Percentiles rank a stretch among this genome's conserved stretches.
These are phyloP conservation scores for Cladosporium austrohemisphaericum DNA, from an alignment of 2,329 filamentous ascomycete genomes.

Conservation along the genomic window DNA sequence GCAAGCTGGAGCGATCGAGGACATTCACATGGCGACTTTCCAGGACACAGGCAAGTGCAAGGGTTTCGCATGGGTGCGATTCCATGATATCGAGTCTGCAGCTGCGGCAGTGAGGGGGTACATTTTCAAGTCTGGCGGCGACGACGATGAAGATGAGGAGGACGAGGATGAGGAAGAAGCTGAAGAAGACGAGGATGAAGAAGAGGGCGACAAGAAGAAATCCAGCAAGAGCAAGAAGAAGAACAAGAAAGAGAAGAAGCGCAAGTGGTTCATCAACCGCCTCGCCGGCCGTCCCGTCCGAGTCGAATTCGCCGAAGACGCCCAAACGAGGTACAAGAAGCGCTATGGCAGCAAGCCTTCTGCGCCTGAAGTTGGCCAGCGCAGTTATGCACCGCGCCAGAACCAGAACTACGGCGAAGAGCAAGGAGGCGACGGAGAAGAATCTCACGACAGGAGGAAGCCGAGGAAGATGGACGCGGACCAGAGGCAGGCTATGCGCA, in stretches of 20 bases:
- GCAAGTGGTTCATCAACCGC: slow-evolving; percentile 78
- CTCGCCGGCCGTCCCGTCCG: slow-evolving; percentile 76
- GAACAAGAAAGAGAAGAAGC: slow-evolving; percentile 46
- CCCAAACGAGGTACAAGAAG: slow-evolving; percentile 86
- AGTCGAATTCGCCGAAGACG: slow-evolving; percentile 91
- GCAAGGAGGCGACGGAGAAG: slow-evolving; percentile 26
- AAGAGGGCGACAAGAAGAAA: slow-evolving; percentile 46
- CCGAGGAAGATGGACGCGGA: slow-evolving; percentile 32
- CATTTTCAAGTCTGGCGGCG: slow-evolving; percentile 56
- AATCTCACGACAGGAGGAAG: slow-evolving; percentile 25
- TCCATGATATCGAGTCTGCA: slow-evolving; percentile 72
- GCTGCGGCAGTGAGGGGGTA: slow-evolving; percentile 77
- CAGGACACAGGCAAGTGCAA: slow-evolving; percentile 98
- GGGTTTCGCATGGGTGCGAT: slow-evolving; percentile 93
- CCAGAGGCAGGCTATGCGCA: slow-evolving; percentile 29
- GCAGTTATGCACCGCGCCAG: slow-evolving; percentile 20
- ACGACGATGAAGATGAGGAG: slow-evolving; percentile 49
- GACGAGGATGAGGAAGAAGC: slow-evolving; percentile 48
- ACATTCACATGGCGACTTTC: slow-evolving; percentile 88
- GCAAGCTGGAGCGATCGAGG: slow-evolving; percentile 77
- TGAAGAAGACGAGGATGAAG: slow-evolving; percentile 26
- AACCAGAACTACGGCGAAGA: slow-evolving; percentile 17
- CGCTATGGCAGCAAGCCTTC: slow-evolving; percentile 62
- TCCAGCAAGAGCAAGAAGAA: slow-evolving; percentile 41
- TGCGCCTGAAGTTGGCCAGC: slow-evolving; percentile 22